Evolutionary conservation across 441 rosid genomes (phyloP).

Genomic region (Erysimum cheiri): DNA sequence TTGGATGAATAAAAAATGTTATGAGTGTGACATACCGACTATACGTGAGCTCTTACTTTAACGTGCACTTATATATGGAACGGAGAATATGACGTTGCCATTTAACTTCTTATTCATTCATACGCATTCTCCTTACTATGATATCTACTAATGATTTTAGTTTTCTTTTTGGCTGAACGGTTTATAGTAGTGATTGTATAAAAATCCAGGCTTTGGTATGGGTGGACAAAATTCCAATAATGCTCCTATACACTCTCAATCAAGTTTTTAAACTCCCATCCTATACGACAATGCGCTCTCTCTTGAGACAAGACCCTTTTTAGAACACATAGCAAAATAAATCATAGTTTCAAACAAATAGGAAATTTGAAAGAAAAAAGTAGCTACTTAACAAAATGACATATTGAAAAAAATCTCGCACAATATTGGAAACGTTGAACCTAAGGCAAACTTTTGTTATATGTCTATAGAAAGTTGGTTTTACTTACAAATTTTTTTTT

Average conservation of each 20-base stretch:
- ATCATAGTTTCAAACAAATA: not conserved
- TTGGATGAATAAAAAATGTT: conserved; percentile 31
- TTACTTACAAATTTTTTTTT: not conserved
- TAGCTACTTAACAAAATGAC: not conserved
- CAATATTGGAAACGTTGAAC: not conserved
- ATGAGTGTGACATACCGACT: conserved; percentile 39
- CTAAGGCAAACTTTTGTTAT: not conserved
- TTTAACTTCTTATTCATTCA: conserved; percentile 30
- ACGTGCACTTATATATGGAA: conserved; percentile 36
- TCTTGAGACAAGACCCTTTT: not conserved
- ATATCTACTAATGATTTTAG: conserved; percentile 6
- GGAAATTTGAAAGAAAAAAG: not conserved
- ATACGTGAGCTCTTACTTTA: conserved; percentile 44
- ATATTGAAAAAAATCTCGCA: not conserved
- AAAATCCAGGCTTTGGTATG: conserved; percentile 13
- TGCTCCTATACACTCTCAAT: conserved; percentile 19
- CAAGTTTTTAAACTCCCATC: not conserved
- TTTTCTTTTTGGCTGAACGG: not conserved
- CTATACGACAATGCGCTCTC: conserved; percentile 6
- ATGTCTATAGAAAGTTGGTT: not conserved
- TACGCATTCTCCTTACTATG: conserved; percentile 15
- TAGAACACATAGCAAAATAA: not conserved
- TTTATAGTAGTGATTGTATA: conserved; percentile 3
- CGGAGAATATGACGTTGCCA: conserved; percentile 35
- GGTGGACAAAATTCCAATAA: conserved; percentile 14